phyloP scores from a whole-genome alignment of 306 rosid genomes.

The Ochetophila trinervis region DNA sequence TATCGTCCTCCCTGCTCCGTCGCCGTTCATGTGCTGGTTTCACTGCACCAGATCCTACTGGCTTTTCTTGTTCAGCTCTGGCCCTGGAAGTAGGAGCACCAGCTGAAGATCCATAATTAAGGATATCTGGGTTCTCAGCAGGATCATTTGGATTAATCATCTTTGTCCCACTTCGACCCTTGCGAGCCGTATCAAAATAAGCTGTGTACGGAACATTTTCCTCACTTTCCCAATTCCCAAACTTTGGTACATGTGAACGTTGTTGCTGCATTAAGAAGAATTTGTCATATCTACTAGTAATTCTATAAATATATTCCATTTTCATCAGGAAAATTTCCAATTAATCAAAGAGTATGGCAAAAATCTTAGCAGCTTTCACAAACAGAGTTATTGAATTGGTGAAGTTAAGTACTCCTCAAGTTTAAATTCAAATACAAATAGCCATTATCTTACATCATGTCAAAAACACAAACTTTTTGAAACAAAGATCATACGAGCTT shows the following conservation, averaged over 20 bases:
- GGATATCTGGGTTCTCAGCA: slow-evolving; percentile 50
- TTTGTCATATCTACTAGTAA: slow-evolving; percentile 17
- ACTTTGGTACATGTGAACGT: slow-evolving; percentile 82
- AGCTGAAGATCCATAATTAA: slow-evolving; percentile 41
- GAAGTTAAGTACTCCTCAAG: background rate
- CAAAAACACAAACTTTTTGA: background rate
- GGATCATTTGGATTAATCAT: slow-evolving; percentile 90
- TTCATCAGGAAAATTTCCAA: background rate
- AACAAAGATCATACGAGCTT: background rate
- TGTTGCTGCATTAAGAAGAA: slow-evolving; percentile 53
- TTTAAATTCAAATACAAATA: background rate
- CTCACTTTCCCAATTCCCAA: slow-evolving; percentile 82
- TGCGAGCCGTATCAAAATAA: slow-evolving; percentile 83
- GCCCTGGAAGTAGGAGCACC: slow-evolving; percentile 42
- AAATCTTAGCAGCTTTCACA: background rate
- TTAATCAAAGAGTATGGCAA: slow-evolving; percentile 4
- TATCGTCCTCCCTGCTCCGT: slow-evolving; percentile 59
- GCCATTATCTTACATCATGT: background rate
- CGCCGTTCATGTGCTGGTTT: slow-evolving; percentile 36
- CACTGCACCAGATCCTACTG: slow-evolving; percentile 29
- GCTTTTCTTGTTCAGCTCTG: slow-evolving; percentile 33
- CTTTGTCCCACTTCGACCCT: slow-evolving; percentile 66
- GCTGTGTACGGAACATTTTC: slow-evolving; percentile 92
- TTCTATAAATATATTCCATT: slow-evolving; percentile 17
- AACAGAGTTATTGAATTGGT: background rate